phyloP scores from a whole-genome alignment of 495 filamentous ascomycete genomes.

The Hypoxylon trugodes region DNA sequence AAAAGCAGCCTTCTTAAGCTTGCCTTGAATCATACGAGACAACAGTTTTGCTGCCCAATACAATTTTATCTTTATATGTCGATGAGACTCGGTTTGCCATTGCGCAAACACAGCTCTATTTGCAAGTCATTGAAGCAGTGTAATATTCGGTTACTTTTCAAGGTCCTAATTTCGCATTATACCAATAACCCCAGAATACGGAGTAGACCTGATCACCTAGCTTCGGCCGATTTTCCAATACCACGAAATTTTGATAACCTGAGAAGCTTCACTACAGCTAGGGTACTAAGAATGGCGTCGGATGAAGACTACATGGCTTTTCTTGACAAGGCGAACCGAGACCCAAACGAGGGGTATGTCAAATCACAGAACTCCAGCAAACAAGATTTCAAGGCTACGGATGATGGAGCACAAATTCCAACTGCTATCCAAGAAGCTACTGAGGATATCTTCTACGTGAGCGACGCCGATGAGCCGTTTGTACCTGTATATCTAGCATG shows the following conservation, averaged over 20 bases:
- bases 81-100: constrained; percentile 12
- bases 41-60: constrained; percentile 20
- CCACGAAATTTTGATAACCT: constrained; percentile 1
- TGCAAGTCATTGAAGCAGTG: constrained; percentile 9
- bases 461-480: constrained; percentile 87
- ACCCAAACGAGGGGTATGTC: constrained; percentile 59
- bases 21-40: neutral
- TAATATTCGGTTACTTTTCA: neutral
- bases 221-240: neutral
- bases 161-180: neutral
- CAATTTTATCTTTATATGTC: constrained; percentile 18
- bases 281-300: constrained; percentile 65
- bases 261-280: constrained; percentile 33
- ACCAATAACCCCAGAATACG: constrained; percentile 1
- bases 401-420: constrained; percentile 63
- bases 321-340: constrained; percentile 82
- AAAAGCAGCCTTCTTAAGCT: neutral
- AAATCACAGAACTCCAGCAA: constrained; percentile 32
- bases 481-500: constrained; percentile 74
- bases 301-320: constrained; percentile 85
- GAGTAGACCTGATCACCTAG: neutral
- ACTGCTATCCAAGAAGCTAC: constrained; percentile 57
- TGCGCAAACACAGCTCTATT: constrained; percentile 5
- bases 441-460: constrained; percentile 72
- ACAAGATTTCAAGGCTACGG: constrained; percentile 59